Percentiles rank a stretch among this genome's conserved stretches.
Conservation (phyloP, 2,329 filamentous ascomycete genomes). For the Cercospora citrullina region DNA sequence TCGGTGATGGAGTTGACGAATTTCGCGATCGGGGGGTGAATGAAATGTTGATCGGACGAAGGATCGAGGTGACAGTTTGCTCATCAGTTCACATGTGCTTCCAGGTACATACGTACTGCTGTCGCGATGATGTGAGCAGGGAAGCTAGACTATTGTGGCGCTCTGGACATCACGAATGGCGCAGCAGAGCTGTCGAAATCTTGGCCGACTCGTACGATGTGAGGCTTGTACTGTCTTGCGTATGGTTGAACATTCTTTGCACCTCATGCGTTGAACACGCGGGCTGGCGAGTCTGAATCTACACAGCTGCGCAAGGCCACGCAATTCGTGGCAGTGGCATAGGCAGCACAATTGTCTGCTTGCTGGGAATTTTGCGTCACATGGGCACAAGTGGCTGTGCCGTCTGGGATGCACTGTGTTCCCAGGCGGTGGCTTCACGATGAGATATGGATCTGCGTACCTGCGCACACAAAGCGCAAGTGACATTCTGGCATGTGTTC, state of each 20-base stretch:
- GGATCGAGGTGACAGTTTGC: not conserved
- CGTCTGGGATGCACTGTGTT: not conserved
- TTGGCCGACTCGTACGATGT: conserved; percentile 5
- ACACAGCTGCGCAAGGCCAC: not conserved
- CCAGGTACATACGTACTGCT: not conserved
- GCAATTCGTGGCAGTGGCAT: not conserved
- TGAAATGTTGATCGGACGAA: not conserved
- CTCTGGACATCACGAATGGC: not conserved
- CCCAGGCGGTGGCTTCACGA: not conserved
- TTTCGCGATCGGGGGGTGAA: not conserved
- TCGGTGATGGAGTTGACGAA: not conserved
- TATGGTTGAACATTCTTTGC: not conserved
- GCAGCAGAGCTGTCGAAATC: not conserved
- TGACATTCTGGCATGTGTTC: not conserved
- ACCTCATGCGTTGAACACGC: not conserved
- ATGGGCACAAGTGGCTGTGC: not conserved
- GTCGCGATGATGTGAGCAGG: not conserved
- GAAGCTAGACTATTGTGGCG: not conserved
- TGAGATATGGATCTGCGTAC: not conserved
- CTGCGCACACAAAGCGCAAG: not conserved
- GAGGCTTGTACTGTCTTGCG: conserved; percentile 24
- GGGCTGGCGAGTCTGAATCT: not conserved
- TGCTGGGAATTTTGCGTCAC: not conserved
- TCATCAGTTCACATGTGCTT: not conserved
- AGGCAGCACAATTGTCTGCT: not conserved